Evolutionary conservation across 495 filamentous ascomycete genomes (phyloP).

Genomic region (Bacidia rubella): DNA sequence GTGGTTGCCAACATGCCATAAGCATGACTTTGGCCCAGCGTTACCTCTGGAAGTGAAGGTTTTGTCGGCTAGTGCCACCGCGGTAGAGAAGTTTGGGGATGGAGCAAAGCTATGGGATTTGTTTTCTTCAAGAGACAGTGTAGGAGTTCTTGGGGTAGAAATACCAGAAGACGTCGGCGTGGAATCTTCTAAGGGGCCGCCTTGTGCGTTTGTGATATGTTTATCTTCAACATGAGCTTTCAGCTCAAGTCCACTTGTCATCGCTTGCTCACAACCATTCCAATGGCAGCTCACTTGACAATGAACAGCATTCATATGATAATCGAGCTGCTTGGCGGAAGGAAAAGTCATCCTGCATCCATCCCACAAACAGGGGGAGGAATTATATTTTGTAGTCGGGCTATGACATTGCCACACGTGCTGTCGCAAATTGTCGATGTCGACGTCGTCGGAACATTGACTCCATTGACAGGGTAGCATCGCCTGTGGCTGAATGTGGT

Average conservation of each 20-base stretch:
- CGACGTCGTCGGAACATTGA: slow-evolving; percentile 3
- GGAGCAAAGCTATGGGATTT: not conserved
- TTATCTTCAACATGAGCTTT: slow-evolving; percentile 10
- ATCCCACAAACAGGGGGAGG: slow-evolving; percentile 11
- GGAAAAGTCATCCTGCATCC: slow-evolving; percentile 3
- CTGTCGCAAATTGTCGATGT: slow-evolving; percentile 3
- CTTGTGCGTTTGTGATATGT: slow-evolving; percentile 1
- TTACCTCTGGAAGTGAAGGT: not conserved
- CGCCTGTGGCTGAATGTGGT: slow-evolving; percentile 13
- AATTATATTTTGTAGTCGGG: slow-evolving; percentile 3
- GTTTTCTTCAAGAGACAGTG: not conserved
- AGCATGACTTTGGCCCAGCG: slow-evolving; percentile 1
- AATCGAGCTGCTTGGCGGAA: slow-evolving; percentile 6
- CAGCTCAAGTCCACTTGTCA: slow-evolving; percentile 3
- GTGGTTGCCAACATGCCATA: not conserved
- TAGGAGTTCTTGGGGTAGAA: not conserved
- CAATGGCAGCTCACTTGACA: slow-evolving; percentile 12
- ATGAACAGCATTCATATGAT: slow-evolving; percentile 8
- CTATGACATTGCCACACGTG: slow-evolving; percentile 10
- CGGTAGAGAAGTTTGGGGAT: too few relatives aligned
- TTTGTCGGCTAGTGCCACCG: too few relatives aligned
- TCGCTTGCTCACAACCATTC: slow-evolving; percentile 9
- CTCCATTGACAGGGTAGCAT: slow-evolving; percentile 5
- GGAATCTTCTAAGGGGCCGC: not conserved
- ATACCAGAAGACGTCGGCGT: not conserved